Conservation (phyloP, 2,329 filamentous ascomycete species). For the Neonectria sp. region DNA sequence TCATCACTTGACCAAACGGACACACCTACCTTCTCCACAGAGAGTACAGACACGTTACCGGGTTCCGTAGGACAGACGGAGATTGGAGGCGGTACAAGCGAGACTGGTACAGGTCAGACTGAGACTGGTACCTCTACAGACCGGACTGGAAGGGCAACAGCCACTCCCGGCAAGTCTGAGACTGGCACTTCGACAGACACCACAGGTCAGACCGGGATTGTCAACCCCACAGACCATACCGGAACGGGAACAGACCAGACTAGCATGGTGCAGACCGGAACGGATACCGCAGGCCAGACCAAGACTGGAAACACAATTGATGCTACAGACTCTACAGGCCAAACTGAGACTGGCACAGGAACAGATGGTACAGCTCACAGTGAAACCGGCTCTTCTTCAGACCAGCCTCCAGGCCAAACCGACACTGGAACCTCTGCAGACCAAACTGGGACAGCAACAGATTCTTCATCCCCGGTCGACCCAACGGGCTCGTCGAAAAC, state of each 20-base stretch:
- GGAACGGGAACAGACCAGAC: neutral
- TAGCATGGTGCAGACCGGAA: too few species aligned
- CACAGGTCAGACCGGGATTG: neutral
- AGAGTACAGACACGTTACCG: neutral
- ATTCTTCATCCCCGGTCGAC: neutral
- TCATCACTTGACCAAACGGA: too few species aligned
- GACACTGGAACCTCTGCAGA: neutral
- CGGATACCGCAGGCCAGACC: too few species aligned
- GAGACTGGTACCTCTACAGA: too few species aligned
- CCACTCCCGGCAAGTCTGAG: too few species aligned
- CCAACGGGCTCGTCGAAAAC: neutral
- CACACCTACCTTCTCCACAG: too few species aligned
- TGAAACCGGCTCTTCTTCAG: neutral
- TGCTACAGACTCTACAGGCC: too few species aligned
- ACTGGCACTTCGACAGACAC: neutral
- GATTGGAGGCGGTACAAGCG: too few species aligned
- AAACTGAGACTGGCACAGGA: too few species aligned
- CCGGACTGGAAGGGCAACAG: neutral
- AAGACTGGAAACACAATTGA: too few species aligned
- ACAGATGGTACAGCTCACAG: neutral
- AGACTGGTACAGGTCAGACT: too few species aligned
- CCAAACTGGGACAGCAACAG: neutral
- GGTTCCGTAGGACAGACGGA: neutral
- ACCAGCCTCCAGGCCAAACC: neutral
- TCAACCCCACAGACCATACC: neutral